Percentiles rank a stretch among this genome's conserved stretches.
phyloP scores from a whole-genome alignment of 805 yeast genomes.

The Saturnispora dispora region DNA sequence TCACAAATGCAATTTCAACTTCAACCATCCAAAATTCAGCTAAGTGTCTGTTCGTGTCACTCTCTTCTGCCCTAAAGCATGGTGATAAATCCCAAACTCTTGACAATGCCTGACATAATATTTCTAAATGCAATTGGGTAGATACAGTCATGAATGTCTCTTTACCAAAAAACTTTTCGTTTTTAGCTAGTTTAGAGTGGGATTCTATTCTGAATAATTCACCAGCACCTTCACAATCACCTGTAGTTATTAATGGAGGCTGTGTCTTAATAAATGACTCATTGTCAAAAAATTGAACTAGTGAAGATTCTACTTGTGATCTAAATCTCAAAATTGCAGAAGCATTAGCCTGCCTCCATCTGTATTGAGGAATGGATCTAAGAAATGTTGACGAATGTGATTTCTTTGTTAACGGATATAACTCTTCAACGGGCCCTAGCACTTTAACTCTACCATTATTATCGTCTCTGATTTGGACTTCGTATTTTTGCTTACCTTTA shows the following conservation, averaged over 20 bases:
- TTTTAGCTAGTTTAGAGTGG: constrained; percentile 16
- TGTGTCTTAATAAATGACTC: constrained; percentile 59
- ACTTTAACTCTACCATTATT: constrained; percentile 30
- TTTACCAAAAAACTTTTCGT: constrained; percentile 49
- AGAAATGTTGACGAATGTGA: constrained; percentile 55
- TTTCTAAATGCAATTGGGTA: constrained; percentile 85
- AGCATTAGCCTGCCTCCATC: constrained; percentile 64
- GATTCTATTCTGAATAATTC: constrained; percentile 61
- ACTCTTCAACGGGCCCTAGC: constrained; percentile 51
- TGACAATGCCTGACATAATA: constrained; percentile 58
- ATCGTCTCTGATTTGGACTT: constrained; percentile 34
- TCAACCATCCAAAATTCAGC: constrained; percentile 98
- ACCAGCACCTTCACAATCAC: constrained; percentile 98
- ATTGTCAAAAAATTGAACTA: constrained; percentile 45
- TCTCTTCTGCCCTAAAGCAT: constrained; percentile 87
- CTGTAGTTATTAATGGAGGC: constrained; percentile 80
- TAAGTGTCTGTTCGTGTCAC: constrained; percentile 85
- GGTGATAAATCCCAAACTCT: constrained; percentile 88
- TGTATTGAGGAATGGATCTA: constrained; percentile 62
- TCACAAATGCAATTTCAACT: constrained; percentile 71
- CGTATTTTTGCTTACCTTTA: constrained; percentile 45
- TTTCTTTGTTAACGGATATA: constrained; percentile 82
- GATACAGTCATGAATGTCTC: constrained; percentile 77
- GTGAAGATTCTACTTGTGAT: constrained; percentile 48
- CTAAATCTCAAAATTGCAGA: constrained; percentile 65